Evolutionary conservation across 1,284 basidiomycete species (phyloP), one percentile per base, ranked within the genome.

Genomic region (Moesziomyces parantarcticus): DNA sequence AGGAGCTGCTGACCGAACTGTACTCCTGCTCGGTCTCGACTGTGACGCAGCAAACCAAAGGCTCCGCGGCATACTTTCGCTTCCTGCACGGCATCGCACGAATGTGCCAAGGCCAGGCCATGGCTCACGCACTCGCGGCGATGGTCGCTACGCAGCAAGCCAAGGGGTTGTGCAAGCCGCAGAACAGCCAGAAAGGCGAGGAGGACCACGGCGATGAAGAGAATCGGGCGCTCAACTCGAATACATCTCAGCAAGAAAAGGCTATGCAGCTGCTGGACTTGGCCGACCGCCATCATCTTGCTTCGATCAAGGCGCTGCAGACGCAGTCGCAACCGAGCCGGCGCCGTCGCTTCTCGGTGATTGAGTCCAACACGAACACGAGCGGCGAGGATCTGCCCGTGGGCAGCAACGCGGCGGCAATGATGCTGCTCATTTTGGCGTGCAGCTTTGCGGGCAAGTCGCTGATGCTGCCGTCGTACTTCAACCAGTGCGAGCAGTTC

Each of bases 401-500:
- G 2, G 69, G 59, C 26, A 66, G 63, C 59, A 72, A 72, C 34
- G 69, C 69, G 14, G 58, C 58, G 1, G 53, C 54, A 10, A 72
- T 72, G 69, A 55, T 72, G 47, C 26, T 72, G 45, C 63, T 72
- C 50, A 66, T 72, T 47, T 32, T 59, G 18, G 58, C 69, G 9
- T 72, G 69, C 57, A 58, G 63, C 40, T 48, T 49, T 13, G 59
- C 52, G 11, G 63, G 63, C 44, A 72, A 72, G 50, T 66, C 62
- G 32, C 58, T 72, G n/a, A 72, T 72, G 69, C 50, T 72, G 41
- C 63, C 69, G 1, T 72, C 69, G 11, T 72, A 72, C 53, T 67
- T 72, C 45, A 66, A 72, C 29, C 69, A 72, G 50, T 66, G 63
- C 56, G 69, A 72, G 47, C 63, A 72, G 32, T 72, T 66, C 48